These are phyloP conservation scores for Saprolegnia diclina DNA, from an alignment of 352 stramenopile genomes.

Conservation along the genomic window DNA sequence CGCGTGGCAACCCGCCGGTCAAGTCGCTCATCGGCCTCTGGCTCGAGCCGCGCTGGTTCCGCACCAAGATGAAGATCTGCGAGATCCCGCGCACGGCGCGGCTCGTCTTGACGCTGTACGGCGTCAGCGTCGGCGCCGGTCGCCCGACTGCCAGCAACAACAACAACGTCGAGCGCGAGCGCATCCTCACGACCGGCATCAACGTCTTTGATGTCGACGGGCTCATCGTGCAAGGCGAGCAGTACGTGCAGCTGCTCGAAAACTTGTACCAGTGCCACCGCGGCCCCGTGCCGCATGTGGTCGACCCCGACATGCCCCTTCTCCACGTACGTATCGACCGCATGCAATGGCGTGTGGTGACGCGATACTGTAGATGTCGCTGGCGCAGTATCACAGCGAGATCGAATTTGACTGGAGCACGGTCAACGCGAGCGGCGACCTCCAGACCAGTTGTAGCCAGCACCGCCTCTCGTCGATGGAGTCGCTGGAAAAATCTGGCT, in stretches of 20 bases:
- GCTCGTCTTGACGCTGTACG: constrained; percentile 64
- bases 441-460: constrained; percentile 29
- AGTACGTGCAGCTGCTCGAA: constrained; percentile 79
- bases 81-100: constrained; percentile 70
- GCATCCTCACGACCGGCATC: constrained; percentile 70
- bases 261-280: constrained; percentile 66
- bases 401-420: constrained; percentile 74
- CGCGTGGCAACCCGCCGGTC: constrained; percentile 40
- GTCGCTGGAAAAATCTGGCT: constrained; percentile 73
- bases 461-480: neutral
- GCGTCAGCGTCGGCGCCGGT: constrained; percentile 37
- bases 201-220: constrained; percentile 81
- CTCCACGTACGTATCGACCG: constrained; percentile 38
- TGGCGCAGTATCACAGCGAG: constrained; percentile 47
- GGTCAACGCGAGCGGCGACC: constrained; percentile 21
- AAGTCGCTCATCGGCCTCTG: constrained; percentile 73
- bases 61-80: constrained; percentile 69
- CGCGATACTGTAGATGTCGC: constrained; percentile 34
- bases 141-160: constrained; percentile 16
- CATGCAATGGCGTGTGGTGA: neutral
- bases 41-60: constrained; percentile 66
- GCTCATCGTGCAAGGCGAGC: constrained; percentile 49
- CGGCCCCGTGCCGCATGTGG: constrained; percentile 68
- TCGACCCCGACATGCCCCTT: constrained; percentile 58
- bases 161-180: constrained; percentile 43